Base-by-base conservation (phyloP, 169 alveolate genomes). In the Babesia ovata region DNA sequence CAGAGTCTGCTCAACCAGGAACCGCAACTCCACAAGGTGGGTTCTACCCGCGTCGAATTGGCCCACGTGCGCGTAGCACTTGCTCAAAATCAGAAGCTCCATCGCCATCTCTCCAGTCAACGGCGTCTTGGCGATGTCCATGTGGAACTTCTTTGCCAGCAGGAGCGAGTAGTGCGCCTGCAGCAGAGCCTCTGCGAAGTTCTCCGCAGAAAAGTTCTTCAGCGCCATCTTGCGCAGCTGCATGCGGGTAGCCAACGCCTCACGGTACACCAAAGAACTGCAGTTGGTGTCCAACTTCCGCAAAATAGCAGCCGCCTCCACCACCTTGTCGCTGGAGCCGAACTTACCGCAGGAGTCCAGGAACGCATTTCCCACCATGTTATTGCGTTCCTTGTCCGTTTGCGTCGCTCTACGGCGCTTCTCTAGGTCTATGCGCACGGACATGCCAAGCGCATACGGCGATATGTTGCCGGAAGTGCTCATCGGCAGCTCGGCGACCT, bases 31-130 rank as follows among this genome's bases (percentile, higher is more conserved):
- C 29, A 74, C 61, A 33, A 92, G 73, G 75, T 88, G 86, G 36
- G 78, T 76, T 45, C 79, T 85, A 22, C 96, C 96, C 58, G 79
- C 91, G 42, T 72, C 74, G 57, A 62, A 62, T 53, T 87, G 91
- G 33, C 91, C 93, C 24, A 91, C 86, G 49, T 85, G 81, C n/a
- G 88, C 93, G 75, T 87, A 92, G 66, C 96, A 92, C 63, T 92
- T 91, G 66, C 93, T 87, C 42, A 92, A 60, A 26, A 92, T 83
- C 84, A 91, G 75, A 26, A 92, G 70, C 59, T 92, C 96, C 79
- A 91, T 88, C 17, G 93, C 93, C 96, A 92, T 92, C 73, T 91
- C 93, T 7, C 86, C 85, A 22, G 78, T 71, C 39, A 83, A 58
- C 4, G 86, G 85, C 24, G 77, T 70, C 58, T 75, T 83, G 33